These are phyloP conservation scores for Thyridium curvatum DNA, from an alignment of 2,329 filamentous ascomycete genomes.

Conservation along the genomic window DNA sequence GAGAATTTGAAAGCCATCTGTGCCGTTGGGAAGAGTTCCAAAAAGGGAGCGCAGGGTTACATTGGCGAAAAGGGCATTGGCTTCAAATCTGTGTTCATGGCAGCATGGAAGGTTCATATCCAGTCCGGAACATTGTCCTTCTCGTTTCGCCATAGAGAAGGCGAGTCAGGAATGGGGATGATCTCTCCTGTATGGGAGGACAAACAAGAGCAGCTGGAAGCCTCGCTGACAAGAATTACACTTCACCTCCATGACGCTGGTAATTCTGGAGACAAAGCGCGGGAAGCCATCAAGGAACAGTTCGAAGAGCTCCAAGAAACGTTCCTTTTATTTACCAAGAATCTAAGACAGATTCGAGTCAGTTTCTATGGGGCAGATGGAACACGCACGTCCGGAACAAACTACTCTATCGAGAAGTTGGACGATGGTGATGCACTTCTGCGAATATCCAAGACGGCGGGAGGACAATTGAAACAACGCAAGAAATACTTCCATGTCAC, in stretches of 20 bases:
- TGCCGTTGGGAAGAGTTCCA: constrained; percentile 36
- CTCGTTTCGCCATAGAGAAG: constrained; percentile 29
- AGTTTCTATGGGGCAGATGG: constrained; percentile 16
- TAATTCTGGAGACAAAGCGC: constrained; percentile 8
- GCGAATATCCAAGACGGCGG: constrained; percentile 2
- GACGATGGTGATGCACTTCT: constrained; percentile 4
- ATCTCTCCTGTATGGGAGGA: constrained; percentile 36
- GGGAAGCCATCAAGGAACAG: constrained; percentile 21
- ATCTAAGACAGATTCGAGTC: constrained; percentile 25
- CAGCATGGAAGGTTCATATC: constrained; percentile 34
- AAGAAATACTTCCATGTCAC: constrained; percentile 21
- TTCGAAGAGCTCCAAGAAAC: constrained; percentile 29
- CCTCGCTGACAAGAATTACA: constrained; percentile 26
- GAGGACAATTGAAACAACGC: not conserved
- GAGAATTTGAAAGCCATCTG: constrained; percentile 40
- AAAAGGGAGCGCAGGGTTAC: constrained; percentile 30
- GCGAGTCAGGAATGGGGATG: constrained; percentile 44
- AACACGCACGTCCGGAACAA: constrained; percentile 4
- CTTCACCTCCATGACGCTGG: constrained; percentile 24
- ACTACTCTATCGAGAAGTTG: constrained; percentile 7
- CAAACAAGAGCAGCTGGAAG: constrained; percentile 5
- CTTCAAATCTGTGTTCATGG: constrained; percentile 45
- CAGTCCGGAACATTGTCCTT: constrained; percentile 37
- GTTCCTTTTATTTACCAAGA: constrained; percentile 34
- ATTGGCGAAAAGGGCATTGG: constrained; percentile 47